Base-by-base conservation (phyloP, 73 alveolate species). In the Diophrys appendiculata region DNA sequence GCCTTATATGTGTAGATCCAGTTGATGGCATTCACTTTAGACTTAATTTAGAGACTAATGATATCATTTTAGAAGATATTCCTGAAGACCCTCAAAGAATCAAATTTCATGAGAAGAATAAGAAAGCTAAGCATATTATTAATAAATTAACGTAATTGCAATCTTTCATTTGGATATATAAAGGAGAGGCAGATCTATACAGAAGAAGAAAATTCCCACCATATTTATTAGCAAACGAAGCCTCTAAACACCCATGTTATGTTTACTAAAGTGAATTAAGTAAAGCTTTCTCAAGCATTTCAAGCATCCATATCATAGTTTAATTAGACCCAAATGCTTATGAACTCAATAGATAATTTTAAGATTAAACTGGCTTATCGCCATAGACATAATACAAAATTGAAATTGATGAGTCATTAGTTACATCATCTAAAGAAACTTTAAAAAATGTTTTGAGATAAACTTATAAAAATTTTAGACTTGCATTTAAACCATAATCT, bases 211-310 rank as follows among this genome's bases (percentile, higher is more conserved):
- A 73, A 34, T 71, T 87, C 55, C 94, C 94, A 3, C 67, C 73
- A 31, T 64, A 87, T 31, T 80, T 87, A 27, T 74, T 87, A 5
- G 68, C 86, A 24, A 68, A 77, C 29, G 94, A 87, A 75, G 88
- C 82, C 29, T 52, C 81, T n/a, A 88, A 81, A 68, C 72, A 52
- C 74, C 94, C 94, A 0, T 82, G 91, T 77, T 87, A 81, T 55
- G 84, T 87, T 0, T 81, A 64, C 65, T 78, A 83, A 69, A 74
- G 94, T 35, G 95, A 91, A 28, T 78, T 93, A 74, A 88, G 96
- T 75, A 92, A 93, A 83, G 98, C 95, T 2, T 93, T 93, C 88
- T n/a, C n/a, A n/a, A n/a, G n/a, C n/a, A n/a, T n/a, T n/a, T n/a
- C n/a, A n/a, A n/a, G 83, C 86, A 29, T 65, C 86, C 29, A 83